Evolutionary conservation across 495 filamentous ascomycete species (phyloP).

Genomic region (Cercophora samala): DNA sequence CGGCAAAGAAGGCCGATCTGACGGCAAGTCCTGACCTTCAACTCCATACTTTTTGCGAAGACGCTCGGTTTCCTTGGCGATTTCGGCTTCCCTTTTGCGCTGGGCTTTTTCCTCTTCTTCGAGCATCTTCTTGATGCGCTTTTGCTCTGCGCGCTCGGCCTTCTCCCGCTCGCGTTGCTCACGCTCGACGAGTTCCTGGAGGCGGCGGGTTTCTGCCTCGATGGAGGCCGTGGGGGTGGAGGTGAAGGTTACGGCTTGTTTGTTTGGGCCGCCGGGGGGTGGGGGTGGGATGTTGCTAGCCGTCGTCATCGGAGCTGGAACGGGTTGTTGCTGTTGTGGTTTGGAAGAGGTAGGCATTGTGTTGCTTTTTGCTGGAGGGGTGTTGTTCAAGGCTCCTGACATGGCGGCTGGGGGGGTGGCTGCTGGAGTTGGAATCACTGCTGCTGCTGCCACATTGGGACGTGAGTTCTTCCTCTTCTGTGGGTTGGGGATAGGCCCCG

Average conservation of each 20-base stretch:
- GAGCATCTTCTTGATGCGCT: constrained; percentile 70
- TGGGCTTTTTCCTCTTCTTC: constrained; percentile 72
- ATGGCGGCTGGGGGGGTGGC: constrained; percentile 22
- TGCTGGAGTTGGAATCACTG: constrained; percentile 9
- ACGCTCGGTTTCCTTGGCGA: constrained; percentile 82
- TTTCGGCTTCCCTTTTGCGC: constrained; percentile 62
- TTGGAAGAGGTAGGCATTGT: neutral
- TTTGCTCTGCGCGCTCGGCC: constrained; percentile 58
- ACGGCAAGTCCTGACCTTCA: constrained; percentile 41
- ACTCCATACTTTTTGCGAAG: constrained; percentile 70
- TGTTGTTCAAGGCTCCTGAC: constrained; percentile 30
- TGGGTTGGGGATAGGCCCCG: constrained; percentile 25
- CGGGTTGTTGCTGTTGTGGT: constrained; percentile 21
- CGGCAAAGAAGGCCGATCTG: constrained; percentile 24
- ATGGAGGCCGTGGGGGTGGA: constrained; percentile 55
- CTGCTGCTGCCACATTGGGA: constrained; percentile 26
- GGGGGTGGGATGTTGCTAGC: constrained; percentile 31
- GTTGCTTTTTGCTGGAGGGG: neutral
- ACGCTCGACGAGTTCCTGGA: constrained; percentile 52
- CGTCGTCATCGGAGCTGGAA: too few relatives aligned
- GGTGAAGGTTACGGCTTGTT: constrained; percentile 29
- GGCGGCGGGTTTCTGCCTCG: constrained; percentile 61
- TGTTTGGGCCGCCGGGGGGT: constrained; percentile 14
- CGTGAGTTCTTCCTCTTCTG: constrained; percentile 43
- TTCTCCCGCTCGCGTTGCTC: constrained; percentile 55